These are phyloP conservation scores for Inonotus obliquus DNA, from an alignment of 1,284 basidiomycete species.

Conservation along the genomic window DNA sequence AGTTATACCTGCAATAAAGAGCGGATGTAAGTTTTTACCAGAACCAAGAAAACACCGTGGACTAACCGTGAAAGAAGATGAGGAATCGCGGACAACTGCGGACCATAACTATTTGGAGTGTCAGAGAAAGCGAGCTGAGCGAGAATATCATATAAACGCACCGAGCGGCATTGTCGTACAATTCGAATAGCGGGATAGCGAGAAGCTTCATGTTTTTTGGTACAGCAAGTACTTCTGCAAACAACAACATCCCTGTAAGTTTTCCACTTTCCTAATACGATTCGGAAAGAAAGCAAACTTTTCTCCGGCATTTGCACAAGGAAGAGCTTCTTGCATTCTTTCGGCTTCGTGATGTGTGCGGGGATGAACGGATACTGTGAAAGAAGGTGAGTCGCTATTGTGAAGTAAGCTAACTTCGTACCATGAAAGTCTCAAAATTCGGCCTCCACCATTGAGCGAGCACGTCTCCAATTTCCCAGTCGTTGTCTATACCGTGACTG, in stretches of 20 bases:
- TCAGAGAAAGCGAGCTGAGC: slow-evolving; percentile 7
- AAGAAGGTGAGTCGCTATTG: background rate
- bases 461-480: slow-evolving; percentile 95
- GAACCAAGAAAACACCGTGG: background rate
- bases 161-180: slow-evolving; percentile 95
- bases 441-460: slow-evolving; percentile 97
- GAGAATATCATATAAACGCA: slow-evolving; percentile 30
- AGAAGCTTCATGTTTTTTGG: slow-evolving; percentile 99
- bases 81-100: slow-evolving; percentile 91
- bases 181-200: slow-evolving; percentile 91
- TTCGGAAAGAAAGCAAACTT: slow-evolving; percentile 51
- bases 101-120: slow-evolving; percentile 58
- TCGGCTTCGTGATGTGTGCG: slow-evolving; percentile 94
- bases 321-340: slow-evolving; percentile 97
- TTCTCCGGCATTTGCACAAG: slow-evolving; percentile 92
- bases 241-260: slow-evolving; percentile 2
- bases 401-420: slow-evolving; percentile 50
- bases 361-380: slow-evolving; percentile 93
- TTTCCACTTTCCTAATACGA: background rate
- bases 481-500: slow-evolving; percentile 71
- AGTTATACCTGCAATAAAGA: slow-evolving; percentile 48
- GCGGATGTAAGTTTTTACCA: background rate
- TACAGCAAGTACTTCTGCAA: slow-evolving; percentile 86
- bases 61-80: slow-evolving; percentile 85
- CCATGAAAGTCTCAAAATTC: slow-evolving; percentile 98